phyloP scores from a whole-genome alignment of 495 filamentous ascomycete species.

The Trypethelium eluteriae region DNA sequence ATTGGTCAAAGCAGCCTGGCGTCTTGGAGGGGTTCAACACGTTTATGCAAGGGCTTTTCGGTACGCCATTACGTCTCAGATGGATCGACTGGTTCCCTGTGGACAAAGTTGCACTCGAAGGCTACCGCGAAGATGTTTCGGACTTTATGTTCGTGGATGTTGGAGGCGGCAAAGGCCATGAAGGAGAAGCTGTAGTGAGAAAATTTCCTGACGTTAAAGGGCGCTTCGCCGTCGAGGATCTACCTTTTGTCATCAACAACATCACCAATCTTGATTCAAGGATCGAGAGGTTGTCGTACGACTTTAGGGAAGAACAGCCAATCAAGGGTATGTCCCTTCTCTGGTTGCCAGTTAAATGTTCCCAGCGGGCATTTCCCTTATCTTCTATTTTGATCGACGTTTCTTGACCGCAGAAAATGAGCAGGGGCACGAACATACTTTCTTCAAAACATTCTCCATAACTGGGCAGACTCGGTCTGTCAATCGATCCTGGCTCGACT shows the following conservation, averaged over 20 bases:
- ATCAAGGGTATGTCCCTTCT: constrained; percentile 16
- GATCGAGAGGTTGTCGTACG: constrained; percentile 16
- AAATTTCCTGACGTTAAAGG: constrained; percentile 16
- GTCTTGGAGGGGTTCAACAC: constrained; percentile 15
- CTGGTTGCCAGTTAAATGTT: neutral
- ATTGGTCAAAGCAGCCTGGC: constrained; percentile 14
- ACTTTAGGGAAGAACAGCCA: constrained; percentile 21
- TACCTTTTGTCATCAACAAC: constrained; percentile 20
- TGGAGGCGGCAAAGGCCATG: constrained; percentile 20
- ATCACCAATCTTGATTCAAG: constrained; percentile 16
- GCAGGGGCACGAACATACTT: constrained; percentile 9
- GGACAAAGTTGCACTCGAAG: constrained; percentile 8
- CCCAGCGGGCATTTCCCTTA: neutral
- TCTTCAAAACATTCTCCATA: constrained; percentile 17
- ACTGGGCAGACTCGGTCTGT: constrained; percentile 14
- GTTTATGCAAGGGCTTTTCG: constrained; percentile 20
- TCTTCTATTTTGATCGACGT: neutral
- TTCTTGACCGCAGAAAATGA: neutral
- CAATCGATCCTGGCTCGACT: constrained; percentile 15
- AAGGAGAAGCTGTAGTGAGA: constrained; percentile 11
- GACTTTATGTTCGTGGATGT: constrained; percentile 19
- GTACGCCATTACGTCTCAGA: constrained; percentile 6
- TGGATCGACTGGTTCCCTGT: constrained; percentile 18
- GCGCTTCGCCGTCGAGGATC: constrained; percentile 15
- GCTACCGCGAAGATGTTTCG: constrained; percentile 5